phyloP scores from a whole-genome alignment of 1,284 basidiomycete genomes.

The Fomitopsis betulina region DNA sequence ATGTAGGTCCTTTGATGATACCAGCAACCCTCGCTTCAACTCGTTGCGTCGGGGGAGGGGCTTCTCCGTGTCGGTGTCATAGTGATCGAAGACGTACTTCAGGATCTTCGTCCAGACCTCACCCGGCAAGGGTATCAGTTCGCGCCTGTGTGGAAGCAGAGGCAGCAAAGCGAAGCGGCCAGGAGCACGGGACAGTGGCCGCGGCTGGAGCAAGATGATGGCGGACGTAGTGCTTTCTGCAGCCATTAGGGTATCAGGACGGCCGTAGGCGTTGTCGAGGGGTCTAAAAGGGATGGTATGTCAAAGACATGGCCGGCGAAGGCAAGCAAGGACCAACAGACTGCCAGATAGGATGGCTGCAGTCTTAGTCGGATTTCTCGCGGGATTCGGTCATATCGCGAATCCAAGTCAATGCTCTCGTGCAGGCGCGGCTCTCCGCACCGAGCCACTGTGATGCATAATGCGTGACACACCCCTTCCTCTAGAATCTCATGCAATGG shows the following conservation, averaged over 20 bases:
- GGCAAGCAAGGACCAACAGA: background rate
- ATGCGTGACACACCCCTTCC: background rate
- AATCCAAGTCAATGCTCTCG: background rate
- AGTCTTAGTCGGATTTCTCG: background rate
- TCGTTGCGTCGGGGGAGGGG: slow-evolving; percentile 8
- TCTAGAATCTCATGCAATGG: background rate
- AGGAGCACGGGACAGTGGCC: slow-evolving; percentile 38
- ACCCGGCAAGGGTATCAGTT: slow-evolving; percentile 52
- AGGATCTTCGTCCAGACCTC: slow-evolving; percentile 72
- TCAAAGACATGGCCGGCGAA: background rate
- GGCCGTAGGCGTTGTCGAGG: background rate
- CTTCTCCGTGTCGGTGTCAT: slow-evolving; percentile 8
- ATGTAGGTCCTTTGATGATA: slow-evolving; percentile 69
- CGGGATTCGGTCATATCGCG: background rate
- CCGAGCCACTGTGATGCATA: background rate
- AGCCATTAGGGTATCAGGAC: background rate
- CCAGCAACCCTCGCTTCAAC: slow-evolving; percentile 34
- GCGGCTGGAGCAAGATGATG: slow-evolving; percentile 32
- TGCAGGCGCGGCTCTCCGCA: background rate
- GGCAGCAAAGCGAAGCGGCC: slow-evolving; percentile 64
- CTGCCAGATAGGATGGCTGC: background rate
- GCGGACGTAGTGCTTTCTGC: background rate
- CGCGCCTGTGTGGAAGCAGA: slow-evolving; percentile 50
- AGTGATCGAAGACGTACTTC: slow-evolving; percentile 38
- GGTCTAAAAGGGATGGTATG: background rate